A percentile compares a stretch with the other conserved stretches of the same genome.
Conservation (phyloP, 1,284 basidiomycete genomes). For the Phylloporus gajari region DNA sequence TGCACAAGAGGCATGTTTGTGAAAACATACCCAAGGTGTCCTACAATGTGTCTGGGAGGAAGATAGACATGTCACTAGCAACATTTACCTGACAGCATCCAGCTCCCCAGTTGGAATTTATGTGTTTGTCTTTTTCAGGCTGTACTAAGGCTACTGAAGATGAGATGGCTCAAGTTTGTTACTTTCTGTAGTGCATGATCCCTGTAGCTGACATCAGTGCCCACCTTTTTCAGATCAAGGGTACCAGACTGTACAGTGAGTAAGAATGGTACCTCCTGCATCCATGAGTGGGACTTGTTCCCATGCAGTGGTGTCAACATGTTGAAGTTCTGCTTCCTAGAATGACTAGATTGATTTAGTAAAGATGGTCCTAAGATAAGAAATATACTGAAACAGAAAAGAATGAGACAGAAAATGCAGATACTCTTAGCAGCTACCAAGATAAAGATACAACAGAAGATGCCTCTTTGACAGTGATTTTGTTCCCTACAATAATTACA, state of each 20-base stretch:
- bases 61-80: slow-evolving; percentile 50
- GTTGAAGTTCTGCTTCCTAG: too few species aligned
- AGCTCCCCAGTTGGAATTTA: slow-evolving; percentile 68
- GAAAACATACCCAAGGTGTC: slow-evolving; percentile 28
- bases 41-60: not conserved
- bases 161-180: slow-evolving; percentile 83
- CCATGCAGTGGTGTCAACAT: too few species aligned
- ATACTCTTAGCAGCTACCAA: too few species aligned
- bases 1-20: slow-evolving; percentile 13
- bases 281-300: too few species aligned
- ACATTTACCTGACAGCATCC: slow-evolving; percentile 65
- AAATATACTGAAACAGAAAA: too few species aligned
- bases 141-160: slow-evolving; percentile 80
- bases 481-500: too few species aligned
- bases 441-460: too few species aligned
- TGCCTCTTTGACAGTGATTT: too few species aligned
- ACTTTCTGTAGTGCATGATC: slow-evolving; percentile 90
- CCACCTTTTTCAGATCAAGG: slow-evolving; percentile 92
- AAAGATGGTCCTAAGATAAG: too few species aligned
- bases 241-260: slow-evolving; percentile 81
- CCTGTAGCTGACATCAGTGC: slow-evolving; percentile 95
- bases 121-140: slow-evolving; percentile 66
- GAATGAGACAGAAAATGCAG: too few species aligned
- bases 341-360: too few species aligned
- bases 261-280: slow-evolving; percentile 84